Percentiles rank a stretch among this genome's conserved stretches.
Evolutionary conservation across 495 filamentous ascomycete genomes (phyloP).

Genomic region (Talaromyces borbonicus): DNA sequence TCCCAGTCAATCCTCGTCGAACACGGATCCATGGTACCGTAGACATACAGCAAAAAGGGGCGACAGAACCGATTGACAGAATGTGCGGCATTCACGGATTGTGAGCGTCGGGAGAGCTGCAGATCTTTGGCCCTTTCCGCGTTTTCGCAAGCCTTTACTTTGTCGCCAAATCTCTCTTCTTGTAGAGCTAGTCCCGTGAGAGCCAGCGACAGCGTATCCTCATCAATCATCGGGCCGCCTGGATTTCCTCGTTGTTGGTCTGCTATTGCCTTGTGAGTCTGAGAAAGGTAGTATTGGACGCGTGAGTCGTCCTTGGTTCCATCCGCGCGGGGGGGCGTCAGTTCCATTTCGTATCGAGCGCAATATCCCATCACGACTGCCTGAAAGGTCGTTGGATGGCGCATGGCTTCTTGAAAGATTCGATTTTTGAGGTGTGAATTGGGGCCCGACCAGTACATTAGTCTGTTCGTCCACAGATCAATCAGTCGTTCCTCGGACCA

Average conservation of each 20-base stretch:
- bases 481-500: conserved; percentile 16
- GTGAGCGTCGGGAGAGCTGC: not conserved
- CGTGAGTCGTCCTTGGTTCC: conserved; percentile 10
- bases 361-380: conserved; percentile 30
- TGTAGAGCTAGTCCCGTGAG: conserved; percentile 30
- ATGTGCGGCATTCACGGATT: not conserved
- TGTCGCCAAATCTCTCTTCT: conserved; percentile 34
- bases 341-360: conserved; percentile 28
- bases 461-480: conserved; percentile 27
- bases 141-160: conserved; percentile 18
- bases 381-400: conserved; percentile 28
- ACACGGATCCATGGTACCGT: conserved; percentile 21
- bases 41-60: conserved; percentile 25
- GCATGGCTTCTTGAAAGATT: conserved; percentile 27
- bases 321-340: conserved; percentile 12
- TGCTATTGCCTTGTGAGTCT: conserved; percentile 15
- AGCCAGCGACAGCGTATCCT: conserved; percentile 25
- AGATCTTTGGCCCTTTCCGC: conserved; percentile 17
- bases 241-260: conserved; percentile 7
- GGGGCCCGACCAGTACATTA: conserved; percentile 38
- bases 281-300: conserved; percentile 6
- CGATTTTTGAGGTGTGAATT: conserved; percentile 29
- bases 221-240: conserved; percentile 10
- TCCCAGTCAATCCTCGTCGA: conserved; percentile 6
- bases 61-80: not conserved